phyloP scores from a whole-genome alignment of 2,329 filamentous ascomycete species.

The Fusarium pininemorale region DNA sequence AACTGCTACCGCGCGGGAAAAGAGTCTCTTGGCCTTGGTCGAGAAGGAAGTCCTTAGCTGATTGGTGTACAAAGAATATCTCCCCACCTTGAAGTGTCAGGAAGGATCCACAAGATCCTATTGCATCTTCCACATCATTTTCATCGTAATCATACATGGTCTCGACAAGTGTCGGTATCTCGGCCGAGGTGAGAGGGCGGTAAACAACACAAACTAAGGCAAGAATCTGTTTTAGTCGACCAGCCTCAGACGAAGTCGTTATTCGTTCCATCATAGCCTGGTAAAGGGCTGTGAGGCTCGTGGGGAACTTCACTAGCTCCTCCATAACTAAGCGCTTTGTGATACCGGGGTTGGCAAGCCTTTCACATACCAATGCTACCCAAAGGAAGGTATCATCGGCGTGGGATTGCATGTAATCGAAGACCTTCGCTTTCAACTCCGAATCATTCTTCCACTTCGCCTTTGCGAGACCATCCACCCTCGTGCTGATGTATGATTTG shows the following conservation, averaged over 20 bases:
- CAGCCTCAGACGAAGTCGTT: fast-evolving
- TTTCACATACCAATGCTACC: fast-evolving
- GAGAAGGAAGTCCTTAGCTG: background rate
- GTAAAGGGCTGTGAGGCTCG: fast-evolving
- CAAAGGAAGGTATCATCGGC: background rate
- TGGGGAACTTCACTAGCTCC: fast-evolving
- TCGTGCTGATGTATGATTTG: background rate
- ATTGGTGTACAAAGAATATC: background rate
- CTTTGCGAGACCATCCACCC: fast-evolving
- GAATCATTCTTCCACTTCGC: fast-evolving
- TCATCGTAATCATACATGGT: fast-evolving
- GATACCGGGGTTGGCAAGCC: fast-evolving
- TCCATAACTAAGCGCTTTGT: fast-evolving
- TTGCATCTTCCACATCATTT: fast-evolving
- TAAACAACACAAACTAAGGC: background rate
- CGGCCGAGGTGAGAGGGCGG: fast-evolving
- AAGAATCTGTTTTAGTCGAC: fast-evolving
- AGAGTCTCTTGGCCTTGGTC: fast-evolving
- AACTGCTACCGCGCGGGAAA: fast-evolving
- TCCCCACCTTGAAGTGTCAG: fast-evolving
- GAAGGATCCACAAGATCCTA: fast-evolving
- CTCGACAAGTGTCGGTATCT: fast-evolving
- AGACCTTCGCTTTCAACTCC: background rate
- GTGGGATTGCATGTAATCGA: fast-evolving
- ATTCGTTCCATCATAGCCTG: fast-evolving